These are phyloP conservation scores for Saccharomycopsis phalli DNA, from an alignment of 1,139 yeast species.

Conservation along the genomic window DNA sequence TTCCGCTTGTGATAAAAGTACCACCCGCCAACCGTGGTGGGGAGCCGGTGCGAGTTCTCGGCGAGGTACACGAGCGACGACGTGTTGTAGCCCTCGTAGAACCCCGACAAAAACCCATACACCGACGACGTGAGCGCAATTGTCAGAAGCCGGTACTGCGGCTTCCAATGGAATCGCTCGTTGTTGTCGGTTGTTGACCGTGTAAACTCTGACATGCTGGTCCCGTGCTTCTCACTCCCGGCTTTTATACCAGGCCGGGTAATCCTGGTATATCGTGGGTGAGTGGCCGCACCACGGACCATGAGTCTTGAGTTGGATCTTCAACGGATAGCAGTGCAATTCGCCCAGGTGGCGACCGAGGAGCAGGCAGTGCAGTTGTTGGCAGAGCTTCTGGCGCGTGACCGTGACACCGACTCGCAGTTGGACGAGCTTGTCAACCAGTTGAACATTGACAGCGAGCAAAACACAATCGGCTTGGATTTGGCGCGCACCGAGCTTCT, in stretches of 20 bases:
- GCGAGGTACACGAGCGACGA: conserved; percentile 60
- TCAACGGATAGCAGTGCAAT: background rate
- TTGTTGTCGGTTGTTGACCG: conserved; percentile 19
- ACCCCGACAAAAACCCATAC: conserved; percentile 57
- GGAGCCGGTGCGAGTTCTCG: conserved; percentile 76
- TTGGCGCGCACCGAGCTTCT: conserved; percentile 37
- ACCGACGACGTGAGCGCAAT: conserved; percentile 35
- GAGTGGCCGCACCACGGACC: too few relatives aligned
- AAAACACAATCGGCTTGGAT: conserved; percentile 24
- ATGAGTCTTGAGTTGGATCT: too few relatives aligned
- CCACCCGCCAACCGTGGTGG: conserved; percentile 78
- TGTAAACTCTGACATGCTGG: too few relatives aligned
- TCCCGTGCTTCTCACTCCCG: too few relatives aligned
- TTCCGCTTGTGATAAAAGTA: conserved; percentile 81
- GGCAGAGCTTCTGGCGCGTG: background rate
- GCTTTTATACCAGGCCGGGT: too few relatives aligned
- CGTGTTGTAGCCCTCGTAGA: conserved; percentile 48
- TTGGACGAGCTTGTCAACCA: conserved; percentile 11
- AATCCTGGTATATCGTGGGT: too few relatives aligned
- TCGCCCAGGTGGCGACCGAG: background rate
- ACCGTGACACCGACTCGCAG: conserved; percentile 1
- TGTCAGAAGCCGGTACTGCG: conserved; percentile 32
- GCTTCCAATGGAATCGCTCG: conserved; percentile 34
- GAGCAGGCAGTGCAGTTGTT: background rate
- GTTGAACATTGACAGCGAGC: conserved; percentile 4